Percentiles rank a stretch among this genome's conserved stretches.
phyloP scores from a whole-genome alignment of 1,284 basidiomycete genomes.

The Vanrija humicola region DNA sequence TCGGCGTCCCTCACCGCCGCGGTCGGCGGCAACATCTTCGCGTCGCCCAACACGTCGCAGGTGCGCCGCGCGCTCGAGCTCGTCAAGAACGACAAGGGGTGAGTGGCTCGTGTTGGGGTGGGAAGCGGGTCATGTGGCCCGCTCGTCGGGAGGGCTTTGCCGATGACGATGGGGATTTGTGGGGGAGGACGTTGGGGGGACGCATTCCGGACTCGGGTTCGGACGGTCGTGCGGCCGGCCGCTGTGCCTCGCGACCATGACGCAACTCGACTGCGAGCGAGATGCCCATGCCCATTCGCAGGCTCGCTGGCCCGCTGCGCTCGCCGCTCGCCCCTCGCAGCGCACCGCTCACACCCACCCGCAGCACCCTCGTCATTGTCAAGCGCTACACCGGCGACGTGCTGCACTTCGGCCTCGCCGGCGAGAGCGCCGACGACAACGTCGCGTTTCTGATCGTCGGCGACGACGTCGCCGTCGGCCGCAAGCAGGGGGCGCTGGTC shows the following conservation, averaged over 20 bases:
- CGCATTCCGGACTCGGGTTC: too few species aligned
- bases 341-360: background rate
- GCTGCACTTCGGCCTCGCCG: slow-evolving; percentile 87
- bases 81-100: slow-evolving; percentile 73
- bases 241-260: too few species aligned
- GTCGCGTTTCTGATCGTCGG: slow-evolving; percentile 81
- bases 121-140: background rate
- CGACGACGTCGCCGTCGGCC: slow-evolving; percentile 86
- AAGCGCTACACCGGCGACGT: slow-evolving; percentile 84
- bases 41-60: slow-evolving; percentile 79
- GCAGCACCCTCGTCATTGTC: slow-evolving; percentile 73
- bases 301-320: background rate
- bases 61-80: slow-evolving; percentile 74
- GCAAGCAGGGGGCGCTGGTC: slow-evolving; percentile 49
- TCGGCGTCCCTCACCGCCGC: slow-evolving; percentile 76
- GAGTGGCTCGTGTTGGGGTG: slow-evolving; percentile 19
- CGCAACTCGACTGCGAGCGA: too few species aligned
- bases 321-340: too few species aligned
- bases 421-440: slow-evolving; percentile 68
- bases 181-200: too few species aligned
- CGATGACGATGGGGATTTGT: background rate
- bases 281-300: too few species aligned
- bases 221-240: too few species aligned
- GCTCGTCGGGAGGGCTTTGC: background rate
- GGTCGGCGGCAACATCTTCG: slow-evolving; percentile 81